Evolutionary conservation across 2,329 filamentous ascomycete species (phyloP), one percentile per base, ranked within the genome.

Genomic region (Fusarium sp.): DNA sequence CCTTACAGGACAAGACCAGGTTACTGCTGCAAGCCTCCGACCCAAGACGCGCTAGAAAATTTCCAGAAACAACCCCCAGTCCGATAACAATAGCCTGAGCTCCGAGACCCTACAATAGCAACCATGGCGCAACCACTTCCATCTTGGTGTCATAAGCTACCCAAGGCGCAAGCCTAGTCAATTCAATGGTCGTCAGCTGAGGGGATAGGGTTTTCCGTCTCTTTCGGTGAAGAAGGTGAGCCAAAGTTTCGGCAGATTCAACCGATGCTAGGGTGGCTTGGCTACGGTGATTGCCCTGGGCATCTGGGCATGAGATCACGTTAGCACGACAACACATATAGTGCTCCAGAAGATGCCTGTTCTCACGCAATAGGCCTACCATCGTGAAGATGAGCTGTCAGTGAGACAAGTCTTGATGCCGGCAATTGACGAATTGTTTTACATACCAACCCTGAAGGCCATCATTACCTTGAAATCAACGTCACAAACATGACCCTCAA

Each of bases 41-140:
- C 57, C 58, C 40, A 68, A 65, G 60, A 63, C 51, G 53, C 71
- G 71, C 74, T 76, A 76, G 74, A 76, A 76, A 74, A 60, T 66
- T 76, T 76, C 74, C 58, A 76, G 74, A 76, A 76, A 56, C 60
- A 68, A 47, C 40, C 43, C 62, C 69, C 47, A 50, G 62, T 57
- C 25, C 40, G 24, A 58, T 40, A 25, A 49, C 38, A 64, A 49
- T 46, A 50, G 30, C 8, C 25, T 43, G 30, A 22, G 22, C 45
- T 34, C 25, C 60, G 22, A 18, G 22, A 22, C 27, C 25, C 60
- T 42, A 53, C 24, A 16, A 24, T 27, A 27, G 34, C 25, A 44
- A 63, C 43, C n/a, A 46, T 55, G 46, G 55, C 58, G 50, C 29
- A 49, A 59, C 60, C 49, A 44, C 53, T 62, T 62, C 16, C 29